These are phyloP conservation scores for Sodiomyces alkalinus DNA, from an alignment of 2,329 filamentous ascomycete species.

Conservation along the genomic window DNA sequence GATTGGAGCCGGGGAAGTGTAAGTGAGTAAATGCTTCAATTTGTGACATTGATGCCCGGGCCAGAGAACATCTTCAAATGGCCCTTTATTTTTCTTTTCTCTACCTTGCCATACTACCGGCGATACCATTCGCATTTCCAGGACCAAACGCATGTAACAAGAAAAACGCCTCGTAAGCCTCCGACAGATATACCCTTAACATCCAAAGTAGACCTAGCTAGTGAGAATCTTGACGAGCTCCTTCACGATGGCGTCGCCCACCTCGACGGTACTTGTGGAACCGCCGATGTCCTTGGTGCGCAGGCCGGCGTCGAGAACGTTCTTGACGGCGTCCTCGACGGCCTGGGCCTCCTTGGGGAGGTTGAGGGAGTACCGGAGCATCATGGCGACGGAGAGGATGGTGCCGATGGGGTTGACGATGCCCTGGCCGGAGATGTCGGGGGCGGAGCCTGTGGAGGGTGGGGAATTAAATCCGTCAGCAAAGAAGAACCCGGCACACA, in stretches of 20 bases:
- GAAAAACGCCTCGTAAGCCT: not conserved
- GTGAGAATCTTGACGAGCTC: constrained; percentile 58
- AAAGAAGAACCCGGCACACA: too few relatives aligned
- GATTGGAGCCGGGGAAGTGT: too few relatives aligned
- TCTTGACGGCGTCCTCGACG: constrained; percentile 68
- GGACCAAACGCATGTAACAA: too few relatives aligned
- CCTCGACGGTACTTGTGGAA: constrained; percentile 42
- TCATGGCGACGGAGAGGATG: constrained; percentile 86
- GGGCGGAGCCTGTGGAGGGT: constrained; percentile 77
- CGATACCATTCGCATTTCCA: too few relatives aligned
- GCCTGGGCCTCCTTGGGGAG: constrained; percentile 61
- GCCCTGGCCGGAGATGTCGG: constrained; percentile 82
- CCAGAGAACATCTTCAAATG: too few relatives aligned
- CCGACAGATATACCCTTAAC: too few relatives aligned
- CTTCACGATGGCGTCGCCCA: constrained; percentile 58
- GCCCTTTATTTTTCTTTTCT: too few relatives aligned
- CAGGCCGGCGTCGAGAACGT: constrained; percentile 63
- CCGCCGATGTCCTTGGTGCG: constrained; percentile 79
- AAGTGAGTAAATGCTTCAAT: too few relatives aligned
- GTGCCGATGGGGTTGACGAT: constrained; percentile 77
- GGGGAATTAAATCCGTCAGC: constrained; percentile 2
- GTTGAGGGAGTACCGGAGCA: constrained; percentile 84
- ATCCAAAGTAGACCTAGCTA: too few relatives aligned
- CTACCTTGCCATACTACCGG: too few relatives aligned
- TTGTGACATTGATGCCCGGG: too few relatives aligned